A percentile compares a stretch with the other conserved stretches of the same genome.
phyloP scores from a whole-genome alignment of 192 early-diverging fungal genomes.

The Coemansia sp. region DNA sequence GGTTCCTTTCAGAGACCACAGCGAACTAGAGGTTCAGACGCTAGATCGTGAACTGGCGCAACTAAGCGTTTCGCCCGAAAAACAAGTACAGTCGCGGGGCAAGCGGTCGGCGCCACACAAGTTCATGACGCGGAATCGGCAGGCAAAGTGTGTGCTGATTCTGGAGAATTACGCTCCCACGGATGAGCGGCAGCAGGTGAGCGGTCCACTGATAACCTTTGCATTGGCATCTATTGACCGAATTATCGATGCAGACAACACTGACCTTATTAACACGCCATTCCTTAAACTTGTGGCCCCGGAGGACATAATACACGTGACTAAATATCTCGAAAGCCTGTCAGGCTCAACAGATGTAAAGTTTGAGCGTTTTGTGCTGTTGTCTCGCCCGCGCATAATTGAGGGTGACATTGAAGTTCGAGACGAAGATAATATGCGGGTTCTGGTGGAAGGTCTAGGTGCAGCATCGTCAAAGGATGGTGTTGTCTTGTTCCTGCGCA shows the following conservation, averaged over 20 bases:
- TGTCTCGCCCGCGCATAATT: conserved; percentile 32
- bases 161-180: conserved; percentile 23
- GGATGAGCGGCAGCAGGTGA: conserved; percentile 6
- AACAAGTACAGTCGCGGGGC: not conserved
- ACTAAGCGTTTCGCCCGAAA: conserved; percentile 15
- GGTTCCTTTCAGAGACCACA: conserved; percentile 14
- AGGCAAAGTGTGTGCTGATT: conserved; percentile 33
- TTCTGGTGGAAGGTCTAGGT: conserved; percentile 33
- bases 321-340: conserved; percentile 24
- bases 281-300: conserved; percentile 42
- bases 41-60: conserved; percentile 31
- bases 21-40: conserved; percentile 36
- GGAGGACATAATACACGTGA: conserved; percentile 28
- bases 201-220: conserved; percentile 35
- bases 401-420: conserved; percentile 24
- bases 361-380: conserved; percentile 29
- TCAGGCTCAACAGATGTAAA: conserved; percentile 27
- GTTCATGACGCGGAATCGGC: conserved; percentile 18
- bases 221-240: conserved; percentile 26
- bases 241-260: conserved; percentile 27
- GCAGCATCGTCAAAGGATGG: conserved; percentile 35
- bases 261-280: conserved; percentile 25
- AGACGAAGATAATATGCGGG: conserved; percentile 22
- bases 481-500: conserved; percentile 31
- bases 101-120: conserved; percentile 9